These are phyloP conservation scores for Lentinula boryana DNA, from an alignment of 768 basidiomycete species.

Conservation along the genomic window DNA sequence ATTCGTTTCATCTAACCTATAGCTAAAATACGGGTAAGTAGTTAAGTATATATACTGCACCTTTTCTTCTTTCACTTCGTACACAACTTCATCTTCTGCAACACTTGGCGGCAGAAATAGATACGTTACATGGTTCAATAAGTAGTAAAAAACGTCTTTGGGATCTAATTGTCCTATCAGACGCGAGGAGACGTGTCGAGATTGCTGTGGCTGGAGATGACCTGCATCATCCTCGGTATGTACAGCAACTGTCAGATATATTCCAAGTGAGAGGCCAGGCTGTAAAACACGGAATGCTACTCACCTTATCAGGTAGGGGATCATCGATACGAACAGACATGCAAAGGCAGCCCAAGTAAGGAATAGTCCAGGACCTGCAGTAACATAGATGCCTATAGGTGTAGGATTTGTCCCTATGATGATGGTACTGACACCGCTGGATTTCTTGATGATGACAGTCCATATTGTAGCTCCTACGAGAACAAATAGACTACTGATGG, in stretches of 20 bases:
- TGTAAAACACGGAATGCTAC: constrained; percentile 12
- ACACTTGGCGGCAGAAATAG: not conserved
- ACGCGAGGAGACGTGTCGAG: not conserved
- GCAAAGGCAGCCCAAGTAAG: constrained; percentile 74
- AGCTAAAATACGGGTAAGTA: not conserved
- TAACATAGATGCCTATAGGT: constrained; percentile 57
- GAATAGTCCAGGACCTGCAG: constrained; percentile 56
- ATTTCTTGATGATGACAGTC: constrained; percentile 68
- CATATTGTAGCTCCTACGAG: constrained; percentile 71
- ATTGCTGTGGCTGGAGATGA: not conserved
- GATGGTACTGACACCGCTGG: constrained; percentile 50
- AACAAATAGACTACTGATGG: constrained; percentile 54
- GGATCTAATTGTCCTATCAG: not conserved
- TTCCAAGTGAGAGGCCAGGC: not conserved
- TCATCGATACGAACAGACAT: constrained; percentile 53
- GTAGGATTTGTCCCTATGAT: constrained; percentile 31
- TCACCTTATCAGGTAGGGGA: constrained; percentile 77
- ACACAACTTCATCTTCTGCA: not conserved
- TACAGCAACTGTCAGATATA: constrained; percentile 57
- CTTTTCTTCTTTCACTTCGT: not conserved
- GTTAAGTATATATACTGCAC: not conserved
- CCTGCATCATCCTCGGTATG: constrained; percentile 56
- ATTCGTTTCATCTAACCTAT: not conserved
- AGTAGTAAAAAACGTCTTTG: not conserved
- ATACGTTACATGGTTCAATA: not conserved